A percentile compares a stretch with the other conserved stretches of the same genome.
Evolutionary conservation across 306 rosid genomes (phyloP).

Genomic region (Quercus mongolica): DNA sequence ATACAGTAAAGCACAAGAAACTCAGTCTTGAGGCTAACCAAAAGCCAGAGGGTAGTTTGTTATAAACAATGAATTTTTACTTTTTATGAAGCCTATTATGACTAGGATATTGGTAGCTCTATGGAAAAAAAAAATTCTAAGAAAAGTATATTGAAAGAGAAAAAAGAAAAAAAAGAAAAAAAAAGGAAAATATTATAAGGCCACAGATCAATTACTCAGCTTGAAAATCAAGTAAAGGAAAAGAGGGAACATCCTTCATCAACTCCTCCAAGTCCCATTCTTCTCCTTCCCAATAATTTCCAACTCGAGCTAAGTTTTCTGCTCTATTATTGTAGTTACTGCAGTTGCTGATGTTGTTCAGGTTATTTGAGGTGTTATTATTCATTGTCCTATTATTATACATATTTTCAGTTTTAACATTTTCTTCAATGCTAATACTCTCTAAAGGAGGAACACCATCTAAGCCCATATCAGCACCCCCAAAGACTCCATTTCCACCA

Average conservation of each 20-base stretch:
- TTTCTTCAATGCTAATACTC: conserved; percentile 39
- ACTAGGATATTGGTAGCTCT: neutral
- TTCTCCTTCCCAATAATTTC: conserved; percentile 46
- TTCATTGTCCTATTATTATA: conserved; percentile 19
- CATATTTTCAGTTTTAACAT: conserved; percentile 38
- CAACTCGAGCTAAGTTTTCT: conserved; percentile 40
- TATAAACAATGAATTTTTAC: conserved; percentile 7
- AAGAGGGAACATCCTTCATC: conserved; percentile 82
- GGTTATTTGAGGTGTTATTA: conserved; percentile 17
- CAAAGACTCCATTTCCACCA: conserved; percentile 36
- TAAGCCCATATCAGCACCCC: conserved; percentile 30
- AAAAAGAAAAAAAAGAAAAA: neutral
- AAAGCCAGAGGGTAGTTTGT: neutral
- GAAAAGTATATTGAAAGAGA: neutral
- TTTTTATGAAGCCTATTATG: neutral
- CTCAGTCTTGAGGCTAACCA: conserved; percentile 5
- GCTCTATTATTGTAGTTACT: conserved; percentile 22
- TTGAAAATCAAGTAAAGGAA: conserved; percentile 65
- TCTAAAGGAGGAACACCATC: conserved; percentile 65
- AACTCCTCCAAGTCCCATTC: conserved; percentile 86
- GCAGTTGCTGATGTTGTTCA: neutral
- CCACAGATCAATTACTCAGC: conserved; percentile 10
- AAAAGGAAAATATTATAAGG: neutral
- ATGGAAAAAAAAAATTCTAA: neutral
- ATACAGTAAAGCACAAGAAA: neutral